Evolutionary conservation across 73 alveolate genomes (phyloP).

Genomic region (Paramecium primaurelia): DNA sequence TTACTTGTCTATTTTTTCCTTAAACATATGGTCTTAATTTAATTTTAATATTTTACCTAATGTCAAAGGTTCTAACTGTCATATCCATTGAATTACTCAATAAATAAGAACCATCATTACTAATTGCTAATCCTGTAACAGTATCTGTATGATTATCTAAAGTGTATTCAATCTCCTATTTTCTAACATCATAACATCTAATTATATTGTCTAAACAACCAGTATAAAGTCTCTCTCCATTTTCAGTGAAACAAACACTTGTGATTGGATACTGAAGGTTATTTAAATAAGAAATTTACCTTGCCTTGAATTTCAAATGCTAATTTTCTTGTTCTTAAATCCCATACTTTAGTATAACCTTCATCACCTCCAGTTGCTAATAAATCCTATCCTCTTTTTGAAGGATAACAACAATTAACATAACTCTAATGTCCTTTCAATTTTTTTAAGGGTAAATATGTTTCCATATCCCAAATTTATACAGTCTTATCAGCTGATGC

Average conservation of each 20-base stretch:
- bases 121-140: constrained; percentile 87
- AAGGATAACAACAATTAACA: constrained; percentile 68
- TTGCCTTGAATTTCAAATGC: constrained; percentile 60
- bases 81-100: constrained; percentile 88
- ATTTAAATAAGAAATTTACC: background rate
- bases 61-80: constrained; percentile 75
- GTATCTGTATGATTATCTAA: constrained; percentile 91
- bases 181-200: constrained; percentile 83
- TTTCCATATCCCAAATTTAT: constrained; percentile 72
- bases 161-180: constrained; percentile 78
- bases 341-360: constrained; percentile 71
- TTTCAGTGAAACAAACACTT: constrained; percentile 61
- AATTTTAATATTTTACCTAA: background rate
- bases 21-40: constrained; percentile 62
- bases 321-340: constrained; percentile 63
- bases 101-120: constrained; percentile 79
- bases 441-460: constrained; percentile 61
- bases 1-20: constrained; percentile 68
- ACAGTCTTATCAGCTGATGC: constrained; percentile 72
- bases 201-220: constrained; percentile 92
- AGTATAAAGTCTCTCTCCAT: constrained; percentile 78
- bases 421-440: constrained; percentile 71
- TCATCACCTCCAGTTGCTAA: constrained; percentile 80
- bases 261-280: constrained; percentile 64
- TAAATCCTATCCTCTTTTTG: constrained; percentile 69